Evolutionary conservation across 2,329 filamentous ascomycete genomes (phyloP).

Genomic region (Kalmusia sp.): DNA sequence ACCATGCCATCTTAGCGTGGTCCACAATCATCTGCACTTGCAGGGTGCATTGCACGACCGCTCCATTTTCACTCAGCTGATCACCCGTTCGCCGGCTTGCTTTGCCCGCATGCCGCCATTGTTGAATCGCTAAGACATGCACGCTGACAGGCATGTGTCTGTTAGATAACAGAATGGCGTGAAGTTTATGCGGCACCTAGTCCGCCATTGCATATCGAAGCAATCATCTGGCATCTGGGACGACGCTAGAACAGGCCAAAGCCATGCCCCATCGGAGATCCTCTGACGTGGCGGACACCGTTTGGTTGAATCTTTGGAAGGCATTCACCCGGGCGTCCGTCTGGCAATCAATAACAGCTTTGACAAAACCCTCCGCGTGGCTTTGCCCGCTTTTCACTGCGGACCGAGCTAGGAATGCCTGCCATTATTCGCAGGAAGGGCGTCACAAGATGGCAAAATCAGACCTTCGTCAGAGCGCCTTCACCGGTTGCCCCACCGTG

Average conservation of each 20-base stretch:
- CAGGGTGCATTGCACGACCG: constrained; percentile 47
- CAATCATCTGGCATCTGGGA: constrained; percentile 51
- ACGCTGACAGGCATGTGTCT: constrained; percentile 50
- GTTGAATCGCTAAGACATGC: constrained; percentile 50
- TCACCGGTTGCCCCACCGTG: constrained; percentile 45
- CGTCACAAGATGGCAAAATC: constrained; percentile 43
- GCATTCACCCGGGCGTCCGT: constrained; percentile 47
- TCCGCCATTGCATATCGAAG: constrained; percentile 53
- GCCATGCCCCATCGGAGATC: constrained; percentile 57
- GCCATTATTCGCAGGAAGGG: constrained; percentile 34
- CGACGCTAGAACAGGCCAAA: constrained; percentile 56
- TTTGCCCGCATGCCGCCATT: constrained; percentile 48
- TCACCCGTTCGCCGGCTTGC: constrained; percentile 48
- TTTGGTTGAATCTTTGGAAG: constrained; percentile 51
- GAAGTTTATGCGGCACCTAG: constrained; percentile 53
- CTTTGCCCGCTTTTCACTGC: constrained; percentile 33
- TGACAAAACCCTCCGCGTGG: constrained; percentile 39
- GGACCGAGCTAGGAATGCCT: constrained; percentile 39
- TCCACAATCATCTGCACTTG: constrained; percentile 46
- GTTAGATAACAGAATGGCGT: constrained; percentile 51
- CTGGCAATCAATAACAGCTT: constrained; percentile 48
- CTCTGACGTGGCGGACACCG: constrained; percentile 59
- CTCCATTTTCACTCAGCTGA: constrained; percentile 47
- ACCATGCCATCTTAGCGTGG: constrained; percentile 41
- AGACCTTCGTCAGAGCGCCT: constrained; percentile 35